Evolutionary conservation across 371 early-diverging fungal genomes (phyloP), one percentile per base, ranked within the genome.

Genomic region (Actinomortierella wolfii): DNA sequence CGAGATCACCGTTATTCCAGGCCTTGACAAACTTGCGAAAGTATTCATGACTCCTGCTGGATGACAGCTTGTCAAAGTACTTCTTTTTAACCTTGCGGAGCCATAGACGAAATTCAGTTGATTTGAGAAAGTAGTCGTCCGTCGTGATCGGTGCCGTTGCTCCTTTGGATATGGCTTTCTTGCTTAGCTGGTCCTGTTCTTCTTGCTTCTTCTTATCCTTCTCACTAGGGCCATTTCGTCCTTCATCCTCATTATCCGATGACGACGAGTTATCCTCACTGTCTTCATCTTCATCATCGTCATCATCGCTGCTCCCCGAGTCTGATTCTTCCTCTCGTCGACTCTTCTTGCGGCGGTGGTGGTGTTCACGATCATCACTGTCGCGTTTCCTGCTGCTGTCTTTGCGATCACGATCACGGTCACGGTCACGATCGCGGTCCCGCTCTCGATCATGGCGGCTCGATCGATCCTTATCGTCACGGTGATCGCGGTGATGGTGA

Each of bases 71-170:
- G 56, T 86, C 86, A 76, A 94, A 87, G 65, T 86, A 92, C 59
- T 81, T 78, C 52, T 82, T 80, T 69, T 92, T 92, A 39, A 84
- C 64, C 59, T 92, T 88, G 28, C 78, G 82, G 34, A 95, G 78
- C 96, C 96, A 95, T 15, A 91, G 62, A 1, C 90, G 80, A 65
- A 94, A 94, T 53, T 92, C 90, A n/a, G 84, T 79, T 21, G 91
- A 83, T 45, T 90, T 89, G 45, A 79, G 78, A 71, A 80, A 93
- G 64, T 92, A 94, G 73, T 92, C 92, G 25, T 92, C 92, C 29
- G 82, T 83, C 9, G 81, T 59, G 44, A 89, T 47, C 1, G 24
- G 20, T 8, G 24, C 47, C 18, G 47, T 47, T 3, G 18, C 20
- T 3, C 24, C 8, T 20, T 47, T 57, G 20, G 73, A 65, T 25